phyloP scores from a whole-genome alignment of 306 rosid genomes.

The Arachis stenosperma region DNA sequence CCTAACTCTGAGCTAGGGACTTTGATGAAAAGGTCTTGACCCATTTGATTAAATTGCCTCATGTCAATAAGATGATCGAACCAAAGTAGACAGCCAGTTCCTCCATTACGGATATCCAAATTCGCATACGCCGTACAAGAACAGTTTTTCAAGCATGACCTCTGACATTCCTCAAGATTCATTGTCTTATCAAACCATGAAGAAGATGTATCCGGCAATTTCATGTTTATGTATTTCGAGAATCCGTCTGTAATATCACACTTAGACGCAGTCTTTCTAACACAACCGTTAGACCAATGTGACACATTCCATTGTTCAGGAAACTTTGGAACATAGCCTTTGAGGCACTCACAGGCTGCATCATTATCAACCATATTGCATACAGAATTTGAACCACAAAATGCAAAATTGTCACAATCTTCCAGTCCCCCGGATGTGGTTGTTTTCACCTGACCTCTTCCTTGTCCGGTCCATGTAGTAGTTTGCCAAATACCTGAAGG shows the following conservation, averaged over 20 bases:
- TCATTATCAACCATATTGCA: not conserved
- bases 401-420: not conserved
- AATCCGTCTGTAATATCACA: slow-evolving; percentile 14
- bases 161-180: slow-evolving; percentile 30
- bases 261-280: not conserved
- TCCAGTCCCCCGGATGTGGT: not conserved
- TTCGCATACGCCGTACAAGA: not conserved
- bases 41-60: not conserved
- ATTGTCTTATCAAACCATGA: slow-evolving; percentile 10
- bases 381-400: not conserved
- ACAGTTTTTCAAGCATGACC: slow-evolving; percentile 28
- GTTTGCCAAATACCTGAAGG: not conserved
- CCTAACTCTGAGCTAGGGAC: too few species aligned
- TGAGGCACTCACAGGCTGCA: slow-evolving; percentile 10
- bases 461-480: not conserved
- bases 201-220: slow-evolving; percentile 28
- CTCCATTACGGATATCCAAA: too few species aligned
- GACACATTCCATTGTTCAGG: not conserved
- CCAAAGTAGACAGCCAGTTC: too few species aligned
- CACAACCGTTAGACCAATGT: slow-evolving; percentile 10
- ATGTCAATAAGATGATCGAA: not conserved
- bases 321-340: slow-evolving; percentile 15
- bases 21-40: too few species aligned
- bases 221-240: not conserved
- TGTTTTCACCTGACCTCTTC: not conserved